These are phyloP conservation scores for Neofusicoccum umdonicola DNA, from an alignment of 2,329 filamentous ascomycete species.

Conservation along the genomic window DNA sequence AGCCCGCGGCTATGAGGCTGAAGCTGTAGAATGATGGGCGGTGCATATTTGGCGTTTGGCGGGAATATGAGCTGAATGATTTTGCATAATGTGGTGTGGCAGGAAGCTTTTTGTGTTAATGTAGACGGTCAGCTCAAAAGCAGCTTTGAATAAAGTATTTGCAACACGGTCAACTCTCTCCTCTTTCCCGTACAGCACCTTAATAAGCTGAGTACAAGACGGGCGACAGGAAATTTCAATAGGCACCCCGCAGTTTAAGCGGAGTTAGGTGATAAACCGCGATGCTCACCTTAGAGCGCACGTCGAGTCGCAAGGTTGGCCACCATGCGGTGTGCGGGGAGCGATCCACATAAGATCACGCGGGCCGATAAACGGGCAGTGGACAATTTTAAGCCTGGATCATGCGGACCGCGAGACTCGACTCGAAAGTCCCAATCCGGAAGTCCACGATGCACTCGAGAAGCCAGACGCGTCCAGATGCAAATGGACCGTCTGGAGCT, in stretches of 20 bases:
- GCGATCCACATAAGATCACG: background rate
- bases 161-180: constrained; percentile 1
- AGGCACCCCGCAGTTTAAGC: background rate
- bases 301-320: background rate
- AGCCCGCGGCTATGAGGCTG: constrained; percentile 7
- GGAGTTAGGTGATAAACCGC: background rate
- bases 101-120: background rate
- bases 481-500: background rate
- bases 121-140: background rate
- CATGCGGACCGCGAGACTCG: background rate
- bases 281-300: background rate
- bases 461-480: background rate
- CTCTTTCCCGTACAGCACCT: background rate
- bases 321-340: background rate
- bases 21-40: background rate
- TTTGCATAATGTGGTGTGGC: background rate
- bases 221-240: background rate
- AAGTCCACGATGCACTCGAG: background rate
- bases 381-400: background rate
- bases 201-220: background rate
- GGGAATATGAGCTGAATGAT: background rate
- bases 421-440: background rate
- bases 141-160: background rate
- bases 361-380: background rate
- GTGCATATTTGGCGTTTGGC: constrained; percentile 7